phyloP scores from a whole-genome alignment of 2,329 filamentous ascomycete genomes.

The Neofusicoccum cordaticola region DNA sequence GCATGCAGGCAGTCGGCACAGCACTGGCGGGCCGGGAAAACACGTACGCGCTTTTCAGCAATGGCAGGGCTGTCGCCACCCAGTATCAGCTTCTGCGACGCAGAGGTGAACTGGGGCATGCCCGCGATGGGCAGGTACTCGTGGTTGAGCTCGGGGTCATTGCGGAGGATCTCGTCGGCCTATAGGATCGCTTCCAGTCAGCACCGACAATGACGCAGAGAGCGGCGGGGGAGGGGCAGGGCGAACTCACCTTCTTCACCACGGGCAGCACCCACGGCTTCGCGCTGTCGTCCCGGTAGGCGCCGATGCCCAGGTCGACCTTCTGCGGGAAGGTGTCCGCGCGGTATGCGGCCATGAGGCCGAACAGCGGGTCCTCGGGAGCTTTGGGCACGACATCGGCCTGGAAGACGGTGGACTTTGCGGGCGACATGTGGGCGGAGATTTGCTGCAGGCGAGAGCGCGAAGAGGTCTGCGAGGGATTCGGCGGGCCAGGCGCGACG shows the following conservation, averaged over 20 bases:
- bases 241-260: conserved; percentile 76
- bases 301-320: conserved; percentile 91
- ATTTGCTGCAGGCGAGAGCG: conserved; percentile 53
- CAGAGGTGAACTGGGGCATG: conserved; percentile 77
- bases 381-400: conserved; percentile 79
- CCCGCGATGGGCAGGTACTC: conserved; percentile 98
- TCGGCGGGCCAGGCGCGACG: neutral
- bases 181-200: conserved; percentile 39
- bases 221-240: neutral
- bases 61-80: conserved; percentile 78
- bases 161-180: conserved; percentile 87
- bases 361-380: conserved; percentile 92
- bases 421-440: conserved; percentile 67
- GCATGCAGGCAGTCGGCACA: neutral
- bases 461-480: neutral
- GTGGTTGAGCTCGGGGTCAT: conserved; percentile 89
- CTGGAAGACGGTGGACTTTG: conserved; percentile 66
- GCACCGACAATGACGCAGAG: neutral
- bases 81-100: conserved; percentile 86
- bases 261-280: conserved; percentile 98
- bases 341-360: conserved; percentile 82
- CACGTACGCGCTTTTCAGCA: conserved; percentile 69
- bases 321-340: conserved; percentile 75
- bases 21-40: neutral
- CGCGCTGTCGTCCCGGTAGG: conserved; percentile 90